These are phyloP conservation scores for Colletotrichum sp. DNA, from an alignment of 2,329 filamentous ascomycete genomes.

Conservation along the genomic window DNA sequence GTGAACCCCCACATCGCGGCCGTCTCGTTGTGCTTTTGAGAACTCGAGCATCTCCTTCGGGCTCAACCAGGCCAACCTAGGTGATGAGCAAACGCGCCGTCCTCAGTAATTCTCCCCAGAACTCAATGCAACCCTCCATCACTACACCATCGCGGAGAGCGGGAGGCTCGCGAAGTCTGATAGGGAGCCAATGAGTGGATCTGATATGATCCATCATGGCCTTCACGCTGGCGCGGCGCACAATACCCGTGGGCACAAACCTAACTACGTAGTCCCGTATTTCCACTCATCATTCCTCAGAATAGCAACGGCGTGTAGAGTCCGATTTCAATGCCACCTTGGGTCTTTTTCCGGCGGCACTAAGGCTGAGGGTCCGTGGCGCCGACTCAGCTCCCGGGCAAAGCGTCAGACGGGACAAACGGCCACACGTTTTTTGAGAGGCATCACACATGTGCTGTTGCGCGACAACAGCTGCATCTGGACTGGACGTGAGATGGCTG, in stretches of 20 bases:
- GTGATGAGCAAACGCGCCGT: neutral
- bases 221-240: neutral
- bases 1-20: neutral
- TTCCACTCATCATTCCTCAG: neutral
- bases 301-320: neutral
- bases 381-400: neutral
- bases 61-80: neutral
- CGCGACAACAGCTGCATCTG: neutral
- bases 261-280: neutral
- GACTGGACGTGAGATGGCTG: neutral
- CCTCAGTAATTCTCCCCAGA: neutral
- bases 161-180: neutral
- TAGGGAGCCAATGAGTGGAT: neutral
- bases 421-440: neutral
- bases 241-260: neutral
- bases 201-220: neutral
- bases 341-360: neutral
- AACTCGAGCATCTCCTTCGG: neutral
- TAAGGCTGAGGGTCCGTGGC: neutral
- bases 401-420: neutral
- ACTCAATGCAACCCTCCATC: conserved; percentile 6
- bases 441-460: neutral
- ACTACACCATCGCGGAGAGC: neutral
- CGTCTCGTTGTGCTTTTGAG: neutral
- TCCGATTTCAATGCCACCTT: neutral